phyloP scores from a whole-genome alignment of 2,329 filamentous ascomycete genomes.

The Claviceps spartinae region DNA sequence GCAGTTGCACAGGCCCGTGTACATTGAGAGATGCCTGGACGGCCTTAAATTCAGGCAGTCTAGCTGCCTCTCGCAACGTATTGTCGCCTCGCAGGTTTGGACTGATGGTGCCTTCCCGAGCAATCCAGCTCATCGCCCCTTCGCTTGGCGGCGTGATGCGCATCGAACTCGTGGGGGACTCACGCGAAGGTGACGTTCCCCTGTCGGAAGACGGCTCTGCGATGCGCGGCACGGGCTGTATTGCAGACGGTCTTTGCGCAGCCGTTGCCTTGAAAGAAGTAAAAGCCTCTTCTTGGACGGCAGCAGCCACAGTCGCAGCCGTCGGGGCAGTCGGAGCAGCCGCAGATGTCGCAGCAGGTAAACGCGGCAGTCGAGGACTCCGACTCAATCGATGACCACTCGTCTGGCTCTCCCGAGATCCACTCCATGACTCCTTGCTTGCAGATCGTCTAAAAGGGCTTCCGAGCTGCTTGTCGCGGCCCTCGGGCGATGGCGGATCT shows the following conservation, averaged over 20 bases:
- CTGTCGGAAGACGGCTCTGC: constrained; percentile 7
- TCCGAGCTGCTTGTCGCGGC: constrained; percentile 34
- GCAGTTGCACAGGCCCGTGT: constrained; percentile 9
- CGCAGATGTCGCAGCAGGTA: constrained; percentile 6
- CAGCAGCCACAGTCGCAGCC: constrained; percentile 3
- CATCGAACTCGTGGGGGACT: constrained; percentile 21
- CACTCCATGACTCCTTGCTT: constrained; percentile 21
- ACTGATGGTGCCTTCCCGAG: constrained; percentile 23
- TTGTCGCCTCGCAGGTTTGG: constrained; percentile 22
- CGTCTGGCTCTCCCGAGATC: constrained; percentile 14
- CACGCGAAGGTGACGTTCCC: constrained; percentile 9
- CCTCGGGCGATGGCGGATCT: constrained; percentile 42
- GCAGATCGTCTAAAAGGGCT: constrained; percentile 39
- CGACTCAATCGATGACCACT: constrained; percentile 14
- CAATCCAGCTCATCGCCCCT: constrained; percentile 32
- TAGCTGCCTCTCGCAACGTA: constrained; percentile 17
- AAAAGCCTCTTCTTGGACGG: constrained; percentile 18
- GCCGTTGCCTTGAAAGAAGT: constrained; percentile 12
- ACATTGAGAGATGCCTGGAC: constrained; percentile 3
- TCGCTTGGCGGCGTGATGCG: constrained; percentile 18
- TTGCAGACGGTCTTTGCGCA: constrained; percentile 12
- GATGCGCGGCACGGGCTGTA: constrained; percentile 17
- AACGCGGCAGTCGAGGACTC: constrained; percentile 16
- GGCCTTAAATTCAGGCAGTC: constrained; percentile 3
- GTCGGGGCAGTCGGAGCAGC: constrained; percentile 4